Conservation (phyloP, 2,329 filamentous ascomycete genomes). For the Colletotrichum abscissum region DNA sequence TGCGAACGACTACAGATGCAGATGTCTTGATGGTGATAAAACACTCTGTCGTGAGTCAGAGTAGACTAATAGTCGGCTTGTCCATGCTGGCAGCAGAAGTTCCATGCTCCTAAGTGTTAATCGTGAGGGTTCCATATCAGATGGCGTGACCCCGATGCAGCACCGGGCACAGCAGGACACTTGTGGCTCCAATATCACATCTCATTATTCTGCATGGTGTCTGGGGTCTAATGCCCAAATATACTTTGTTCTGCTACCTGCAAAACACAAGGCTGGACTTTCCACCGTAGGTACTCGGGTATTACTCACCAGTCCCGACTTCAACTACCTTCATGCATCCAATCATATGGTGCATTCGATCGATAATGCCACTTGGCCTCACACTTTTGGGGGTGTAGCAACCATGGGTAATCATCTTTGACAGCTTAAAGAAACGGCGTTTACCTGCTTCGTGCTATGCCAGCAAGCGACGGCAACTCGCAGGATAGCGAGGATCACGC, state of each 20-base stretch:
- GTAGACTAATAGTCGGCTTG: background rate
- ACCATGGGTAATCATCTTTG: conserved; percentile 68
- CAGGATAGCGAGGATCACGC: background rate
- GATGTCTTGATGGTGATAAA: background rate
- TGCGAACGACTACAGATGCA: background rate
- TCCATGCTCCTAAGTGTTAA: background rate
- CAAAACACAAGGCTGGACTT: too few species aligned
- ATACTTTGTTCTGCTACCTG: background rate
- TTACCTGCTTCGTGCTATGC: background rate
- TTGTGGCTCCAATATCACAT: background rate
- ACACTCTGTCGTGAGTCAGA: background rate
- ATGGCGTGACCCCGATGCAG: background rate
- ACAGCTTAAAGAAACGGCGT: background rate
- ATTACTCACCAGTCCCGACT: too few species aligned
- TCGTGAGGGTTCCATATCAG: too few species aligned
- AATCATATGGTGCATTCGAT: conserved; percentile 60
- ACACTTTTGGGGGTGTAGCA: conserved; percentile 69
- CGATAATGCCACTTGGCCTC: conserved; percentile 76
- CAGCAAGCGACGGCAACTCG: background rate
- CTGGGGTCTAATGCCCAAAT: background rate
- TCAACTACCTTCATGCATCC: background rate
- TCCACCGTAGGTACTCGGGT: too few species aligned
- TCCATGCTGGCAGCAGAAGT: background rate
- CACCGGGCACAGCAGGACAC: too few species aligned
- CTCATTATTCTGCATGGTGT: background rate